Conservation (phyloP, 2,329 filamentous ascomycete genomes). For the Immersiporthe knoxdaviesiana region DNA sequence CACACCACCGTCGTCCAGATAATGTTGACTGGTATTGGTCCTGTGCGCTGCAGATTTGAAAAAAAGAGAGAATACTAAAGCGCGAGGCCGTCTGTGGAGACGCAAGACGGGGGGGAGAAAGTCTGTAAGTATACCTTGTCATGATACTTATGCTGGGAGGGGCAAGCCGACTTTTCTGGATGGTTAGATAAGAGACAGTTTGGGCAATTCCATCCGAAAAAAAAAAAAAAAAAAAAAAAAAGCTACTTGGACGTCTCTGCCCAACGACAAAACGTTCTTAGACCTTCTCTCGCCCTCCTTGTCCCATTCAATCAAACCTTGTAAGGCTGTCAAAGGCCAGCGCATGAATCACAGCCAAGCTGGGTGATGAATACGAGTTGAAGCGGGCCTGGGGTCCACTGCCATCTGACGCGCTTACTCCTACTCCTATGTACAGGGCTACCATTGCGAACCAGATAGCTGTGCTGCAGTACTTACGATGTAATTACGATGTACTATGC, state of each 20-base stretch:
- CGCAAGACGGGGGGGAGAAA: no score
- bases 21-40: no score
- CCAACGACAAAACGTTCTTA: neutral
- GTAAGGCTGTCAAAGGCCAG: neutral
- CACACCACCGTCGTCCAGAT: no score
- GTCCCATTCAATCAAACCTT: neutral
- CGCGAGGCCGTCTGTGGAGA: no score
- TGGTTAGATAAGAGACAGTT: neutral
- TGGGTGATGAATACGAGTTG: neutral
- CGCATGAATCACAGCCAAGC: neutral
- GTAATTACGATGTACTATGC: no score
- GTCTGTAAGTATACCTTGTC: no score
- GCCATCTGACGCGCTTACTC: neutral
- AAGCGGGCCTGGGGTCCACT: neutral
- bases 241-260: neutral
- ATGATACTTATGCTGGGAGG: no score
- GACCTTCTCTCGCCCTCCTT: neutral
- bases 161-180: no score
- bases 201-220: no score
- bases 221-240: no score
- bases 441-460: neutral
- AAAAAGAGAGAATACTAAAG: no score
- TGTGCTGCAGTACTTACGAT: neutral
- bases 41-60: no score
- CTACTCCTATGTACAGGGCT: neutral